Conservation (phyloP, 805 yeast genomes). For the Kazachstania kunashirensis region DNA sequence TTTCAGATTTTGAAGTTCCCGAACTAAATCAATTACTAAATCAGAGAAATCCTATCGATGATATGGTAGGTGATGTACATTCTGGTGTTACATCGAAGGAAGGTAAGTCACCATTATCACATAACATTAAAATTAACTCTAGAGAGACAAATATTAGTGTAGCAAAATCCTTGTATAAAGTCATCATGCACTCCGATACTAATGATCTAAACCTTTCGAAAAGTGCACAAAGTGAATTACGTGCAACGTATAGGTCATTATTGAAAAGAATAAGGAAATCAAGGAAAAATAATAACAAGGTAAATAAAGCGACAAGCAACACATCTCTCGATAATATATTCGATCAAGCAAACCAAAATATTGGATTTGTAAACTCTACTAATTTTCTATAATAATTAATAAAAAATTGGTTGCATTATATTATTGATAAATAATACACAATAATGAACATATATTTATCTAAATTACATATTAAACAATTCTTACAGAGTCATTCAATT, state of each 20-base stretch:
- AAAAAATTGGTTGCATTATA: too few species aligned
- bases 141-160: constrained; percentile 23
- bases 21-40: constrained; percentile 10
- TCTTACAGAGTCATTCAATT: not conserved
- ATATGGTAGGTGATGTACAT: not conserved
- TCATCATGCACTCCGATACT: constrained; percentile 24
- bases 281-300: constrained; percentile 8
- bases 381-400: not conserved
- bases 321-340: constrained; percentile 11
- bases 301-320: constrained; percentile 9
- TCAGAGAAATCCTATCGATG: not conserved
- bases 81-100: not conserved
- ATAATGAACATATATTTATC: too few species aligned
- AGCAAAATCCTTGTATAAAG: constrained; percentile 25
- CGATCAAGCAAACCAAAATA: not conserved
- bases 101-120: not conserved
- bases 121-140: constrained; percentile 2
- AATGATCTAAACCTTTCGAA: constrained; percentile 24
- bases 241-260: constrained; percentile 16
- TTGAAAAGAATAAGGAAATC: constrained; percentile 20
- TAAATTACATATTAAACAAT: not conserved
- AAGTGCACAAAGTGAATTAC: constrained; percentile 20
- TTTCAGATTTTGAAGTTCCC: constrained; percentile 11
- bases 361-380: not conserved
- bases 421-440: too few species aligned